Evolutionary conservation across 1,139 yeast species (phyloP).

Genomic region (Blastobotrys indianensis): DNA sequence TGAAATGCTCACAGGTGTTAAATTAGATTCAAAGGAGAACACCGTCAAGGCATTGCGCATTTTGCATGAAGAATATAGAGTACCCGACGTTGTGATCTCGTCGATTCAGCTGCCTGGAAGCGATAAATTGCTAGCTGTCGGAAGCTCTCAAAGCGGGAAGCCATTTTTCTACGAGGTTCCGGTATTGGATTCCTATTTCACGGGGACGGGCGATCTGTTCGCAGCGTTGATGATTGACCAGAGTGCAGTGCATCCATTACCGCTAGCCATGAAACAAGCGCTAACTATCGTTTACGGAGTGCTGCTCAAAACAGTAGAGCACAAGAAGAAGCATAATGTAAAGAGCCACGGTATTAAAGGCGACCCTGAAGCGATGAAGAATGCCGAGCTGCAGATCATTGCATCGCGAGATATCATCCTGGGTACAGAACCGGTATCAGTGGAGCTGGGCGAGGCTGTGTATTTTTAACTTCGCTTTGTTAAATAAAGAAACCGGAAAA

Average conservation of each 20-base stretch:
- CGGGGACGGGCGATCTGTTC: slow-evolving; percentile 92
- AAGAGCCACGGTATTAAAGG: slow-evolving; percentile 22
- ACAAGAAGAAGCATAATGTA: slow-evolving; percentile 16
- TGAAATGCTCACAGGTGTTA: slow-evolving; percentile 58
- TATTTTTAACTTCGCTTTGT: no score
- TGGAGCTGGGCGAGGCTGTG: no score
- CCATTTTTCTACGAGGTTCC: slow-evolving; percentile 46
- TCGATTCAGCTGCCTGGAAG: slow-evolving; percentile 39
- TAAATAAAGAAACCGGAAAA: no score
- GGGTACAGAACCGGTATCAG: slow-evolving; percentile 2
- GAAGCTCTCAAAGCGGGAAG: slow-evolving; percentile 12
- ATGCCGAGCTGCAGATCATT: slow-evolving; percentile 25
- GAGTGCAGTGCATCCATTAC: slow-evolving; percentile 13
- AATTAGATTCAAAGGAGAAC: slow-evolving; percentile 39
- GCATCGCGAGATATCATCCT: slow-evolving; percentile 21
- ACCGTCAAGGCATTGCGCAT: slow-evolving; percentile 43
- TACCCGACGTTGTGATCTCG: slow-evolving; percentile 65
- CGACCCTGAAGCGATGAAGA: slow-evolving; percentile 26
- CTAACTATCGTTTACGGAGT: slow-evolving; percentile 27
- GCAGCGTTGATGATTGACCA: slow-evolving; percentile 70
- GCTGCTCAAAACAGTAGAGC: slow-evolving; percentile 21
- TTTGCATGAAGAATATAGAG: slow-evolving; percentile 47
- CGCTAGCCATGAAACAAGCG: slow-evolving; percentile 23
- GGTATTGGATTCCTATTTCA: slow-evolving; percentile 63
- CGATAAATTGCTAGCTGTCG: slow-evolving; percentile 34